Percentiles rank a stretch among this genome's conserved stretches.
Evolutionary conservation across 139 green algal species (phyloP).

Genomic region (Dunaliella primolecta): DNA sequence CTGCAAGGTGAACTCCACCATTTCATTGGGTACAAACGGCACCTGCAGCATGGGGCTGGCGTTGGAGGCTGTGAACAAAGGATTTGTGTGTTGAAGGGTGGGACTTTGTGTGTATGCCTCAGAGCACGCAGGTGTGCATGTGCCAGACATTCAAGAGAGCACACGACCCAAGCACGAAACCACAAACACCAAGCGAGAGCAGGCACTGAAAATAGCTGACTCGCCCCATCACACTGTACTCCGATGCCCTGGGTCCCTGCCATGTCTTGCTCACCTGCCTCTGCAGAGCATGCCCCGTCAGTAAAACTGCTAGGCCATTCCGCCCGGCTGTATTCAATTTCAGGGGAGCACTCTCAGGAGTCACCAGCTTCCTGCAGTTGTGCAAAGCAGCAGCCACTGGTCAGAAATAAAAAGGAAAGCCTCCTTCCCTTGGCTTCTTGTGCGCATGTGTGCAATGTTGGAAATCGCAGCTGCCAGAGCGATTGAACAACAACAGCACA

Average conservation of each 20-base stretch:
- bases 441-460: neutral
- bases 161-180: no score
- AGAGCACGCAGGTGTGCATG: no score
- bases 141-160: no score
- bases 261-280: neutral
- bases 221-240: no score
- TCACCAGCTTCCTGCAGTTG: constrained; percentile 23
- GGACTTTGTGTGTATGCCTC: no score
- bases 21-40: neutral
- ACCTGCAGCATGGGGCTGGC: no score
- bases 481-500: neutral
- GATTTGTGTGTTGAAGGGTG: no score
- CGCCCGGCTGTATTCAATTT: constrained; percentile 29
- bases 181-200: no score
- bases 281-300: constrained; percentile 7
- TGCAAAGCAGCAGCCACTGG: neutral
- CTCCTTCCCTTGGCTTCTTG: neutral
- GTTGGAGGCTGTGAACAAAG: no score
- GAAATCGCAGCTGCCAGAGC: constrained; percentile 1
- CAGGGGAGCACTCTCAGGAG: constrained; percentile 17
- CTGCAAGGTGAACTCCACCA: neutral
- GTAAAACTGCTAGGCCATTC: constrained; percentile 24
- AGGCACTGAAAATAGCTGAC: no score
- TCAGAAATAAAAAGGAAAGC: neutral
- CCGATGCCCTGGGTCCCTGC: no score